phyloP scores from a whole-genome alignment of 805 yeast genomes.

The Saturnispora hagleri region DNA sequence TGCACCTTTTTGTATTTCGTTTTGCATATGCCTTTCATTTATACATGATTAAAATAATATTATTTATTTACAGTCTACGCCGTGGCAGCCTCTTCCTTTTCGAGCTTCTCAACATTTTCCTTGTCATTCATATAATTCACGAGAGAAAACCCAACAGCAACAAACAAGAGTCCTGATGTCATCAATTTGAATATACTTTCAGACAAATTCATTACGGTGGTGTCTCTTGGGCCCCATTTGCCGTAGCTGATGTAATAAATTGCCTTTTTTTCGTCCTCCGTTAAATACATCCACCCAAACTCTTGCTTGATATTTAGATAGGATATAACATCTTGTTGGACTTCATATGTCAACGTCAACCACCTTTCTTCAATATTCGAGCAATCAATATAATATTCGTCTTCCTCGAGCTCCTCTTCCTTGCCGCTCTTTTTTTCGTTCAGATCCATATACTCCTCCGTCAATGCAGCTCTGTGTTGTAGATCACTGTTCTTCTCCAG shows the following conservation, averaged over 20 bases:
- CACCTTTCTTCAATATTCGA: slow-evolving; percentile 26
- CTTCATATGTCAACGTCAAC: slow-evolving; percentile 26
- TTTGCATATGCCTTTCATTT: neutral
- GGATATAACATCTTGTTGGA: slow-evolving; percentile 29
- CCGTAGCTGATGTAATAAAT: slow-evolving; percentile 53
- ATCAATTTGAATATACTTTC: slow-evolving; percentile 27
- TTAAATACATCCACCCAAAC: slow-evolving; percentile 32
- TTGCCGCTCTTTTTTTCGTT: neutral
- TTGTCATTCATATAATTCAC: slow-evolving; percentile 27
- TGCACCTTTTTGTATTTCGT: no score
- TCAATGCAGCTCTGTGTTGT: neutral
- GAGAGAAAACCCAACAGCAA: slow-evolving; percentile 27
- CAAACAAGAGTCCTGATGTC: slow-evolving; percentile 26
- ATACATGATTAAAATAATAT: neutral
- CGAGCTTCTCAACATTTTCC: slow-evolving; percentile 14
- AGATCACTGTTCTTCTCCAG: neutral
- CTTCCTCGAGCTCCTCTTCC: slow-evolving; percentile 14
- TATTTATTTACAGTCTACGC: neutral
- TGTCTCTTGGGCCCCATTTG: slow-evolving; percentile 52
- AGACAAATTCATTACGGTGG: slow-evolving; percentile 19
- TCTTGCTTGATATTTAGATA: slow-evolving; percentile 30
- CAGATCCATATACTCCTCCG: slow-evolving; percentile 1
- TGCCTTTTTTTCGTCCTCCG: slow-evolving; percentile 46
- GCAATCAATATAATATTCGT: slow-evolving; percentile 25
- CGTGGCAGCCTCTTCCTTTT: neutral